Base-by-base conservation (phyloP, 305 asterid species). In the Fraxinus ornus region DNA sequence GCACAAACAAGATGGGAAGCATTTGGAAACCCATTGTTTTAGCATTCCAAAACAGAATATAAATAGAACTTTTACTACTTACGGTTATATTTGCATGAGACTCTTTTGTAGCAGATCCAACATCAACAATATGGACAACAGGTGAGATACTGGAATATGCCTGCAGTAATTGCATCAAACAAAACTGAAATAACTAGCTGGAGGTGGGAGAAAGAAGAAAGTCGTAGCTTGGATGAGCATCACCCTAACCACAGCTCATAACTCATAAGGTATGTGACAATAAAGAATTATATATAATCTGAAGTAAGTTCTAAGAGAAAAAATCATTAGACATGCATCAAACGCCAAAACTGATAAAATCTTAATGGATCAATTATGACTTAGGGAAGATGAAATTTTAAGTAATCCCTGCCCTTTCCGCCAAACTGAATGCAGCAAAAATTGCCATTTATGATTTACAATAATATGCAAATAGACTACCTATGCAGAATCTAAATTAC, bases 81-180 rank as follows among this genome's bases (percentile, higher is more conserved):
- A 96, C 99, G 89, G 98, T 96, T 79, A 96, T 89, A 80, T 96
- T 96, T 71, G 98, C 97, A 73, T 81, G 81, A 77, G 98, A 94
- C 81, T 94, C 93, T 82, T 88, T 90, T 73, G 91, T 84, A 81
- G 88, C 89, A 76, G 98, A 92, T 90, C 97, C 93, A 78, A 93
- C 93, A 87, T 96, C 95, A 78, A 96, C 99, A 32, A 96, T 92
- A 85, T 96, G 97, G 52, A 93, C 98, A 35, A 88, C 81, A 17
- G 99, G 99, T 75, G 98, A 91, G 78, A 94, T 89, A 85, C 98
- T 94, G 68, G 98, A 85, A 90, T 96, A 96, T 83, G 88, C 95
- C 99, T 96, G 94, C 49, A 36, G 74, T 66, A 60, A 83, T 66
- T 74, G 64, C 79, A 84, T 55, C 55, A 84, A 87, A 80, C 68